Base-by-base conservation (phyloP, 2,329 filamentous ascomycete species). In the Arachnopeziza araneosa region DNA sequence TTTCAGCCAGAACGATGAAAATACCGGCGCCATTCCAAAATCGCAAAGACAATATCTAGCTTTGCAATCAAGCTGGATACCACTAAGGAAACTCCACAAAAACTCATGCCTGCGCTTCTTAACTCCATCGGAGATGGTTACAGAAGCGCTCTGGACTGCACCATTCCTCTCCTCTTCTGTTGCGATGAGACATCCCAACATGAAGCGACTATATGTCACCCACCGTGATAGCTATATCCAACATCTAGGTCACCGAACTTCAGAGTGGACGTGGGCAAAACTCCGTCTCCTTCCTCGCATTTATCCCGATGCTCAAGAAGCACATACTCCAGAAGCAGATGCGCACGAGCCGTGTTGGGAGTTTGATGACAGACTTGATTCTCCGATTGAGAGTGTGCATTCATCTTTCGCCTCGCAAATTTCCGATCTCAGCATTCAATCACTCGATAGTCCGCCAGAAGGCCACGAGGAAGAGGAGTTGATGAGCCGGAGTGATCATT, bases 201-300 rank as follows among this genome's bases (percentile, higher is more conserved):
- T 78, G 63, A 85, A 86, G 63, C 81, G 89, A 9, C 80, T 93
- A 14, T 93, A 89, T 73, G 80, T 93, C 60, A 93, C 90, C 1
- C 87, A 90, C 60, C 83, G 86, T 2, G 85, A 89, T 65, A 87
- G 87, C 1, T 93, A 93, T 65, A 75, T 90, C 1, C 90, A 93
- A 69, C 82, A 85, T 62, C 78, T 66, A 7, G 59, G 60, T 44
- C 23, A 30, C 3, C 44, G 54, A 23, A 54, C 81, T 51, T 70
- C 76, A 10, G 79, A 79, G 5, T 92, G 87, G 88, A 86, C 83
- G 1, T 93, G 90, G 90, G 85, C 86, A 66, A 81, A 80, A 52
- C 73, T 93, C 10, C 82, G 85, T 36, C 80, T 85, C 66, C 75
- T 91, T 24, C 84, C 82, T 54, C 79, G 83, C 5, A 77, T 83